Conservation (phyloP, 139 green algal genomes). For the Coccomyxa sp. region DNA sequence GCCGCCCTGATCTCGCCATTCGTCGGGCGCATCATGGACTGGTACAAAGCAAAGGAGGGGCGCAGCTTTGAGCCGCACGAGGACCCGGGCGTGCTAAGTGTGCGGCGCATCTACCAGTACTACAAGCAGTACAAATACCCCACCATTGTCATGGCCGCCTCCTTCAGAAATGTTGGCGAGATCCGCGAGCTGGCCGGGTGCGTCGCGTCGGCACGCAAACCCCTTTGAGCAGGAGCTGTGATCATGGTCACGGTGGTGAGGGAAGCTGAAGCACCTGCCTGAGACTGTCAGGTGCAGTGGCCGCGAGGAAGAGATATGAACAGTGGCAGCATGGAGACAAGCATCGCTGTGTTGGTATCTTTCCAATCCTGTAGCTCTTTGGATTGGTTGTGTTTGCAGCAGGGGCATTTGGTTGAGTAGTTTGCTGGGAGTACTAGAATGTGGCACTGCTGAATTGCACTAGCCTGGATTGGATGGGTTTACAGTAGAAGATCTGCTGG, state of each 20-base stretch:
- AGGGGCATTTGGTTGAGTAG: too few relatives aligned
- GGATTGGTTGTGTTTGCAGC: too few relatives aligned
- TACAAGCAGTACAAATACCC: constrained; percentile 72
- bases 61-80: constrained; percentile 58
- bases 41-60: constrained; percentile 56
- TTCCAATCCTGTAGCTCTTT: too few relatives aligned
- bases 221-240: background rate
- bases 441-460: background rate
- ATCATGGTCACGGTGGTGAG: too few relatives aligned
- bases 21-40: constrained; percentile 91
- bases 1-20: constrained; percentile 84
- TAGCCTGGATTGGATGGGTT: background rate
- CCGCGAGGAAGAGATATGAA: too few relatives aligned
- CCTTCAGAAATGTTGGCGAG: constrained; percentile 82
- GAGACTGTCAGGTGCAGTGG: too few relatives aligned
- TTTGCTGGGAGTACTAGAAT: too few relatives aligned
- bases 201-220: background rate
- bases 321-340: too few relatives aligned
- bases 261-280: too few relatives aligned
- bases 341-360: too few relatives aligned
- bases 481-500: background rate
- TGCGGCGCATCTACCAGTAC: constrained; percentile 76
- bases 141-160: constrained; percentile 87
- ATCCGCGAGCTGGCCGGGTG: constrained; percentile 77
- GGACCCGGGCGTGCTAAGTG: constrained; percentile 72